These are phyloP conservation scores for Chrysanthemum lavandulifolium DNA, from an alignment of 129 eudicot genomes.

Conservation along the genomic window DNA sequence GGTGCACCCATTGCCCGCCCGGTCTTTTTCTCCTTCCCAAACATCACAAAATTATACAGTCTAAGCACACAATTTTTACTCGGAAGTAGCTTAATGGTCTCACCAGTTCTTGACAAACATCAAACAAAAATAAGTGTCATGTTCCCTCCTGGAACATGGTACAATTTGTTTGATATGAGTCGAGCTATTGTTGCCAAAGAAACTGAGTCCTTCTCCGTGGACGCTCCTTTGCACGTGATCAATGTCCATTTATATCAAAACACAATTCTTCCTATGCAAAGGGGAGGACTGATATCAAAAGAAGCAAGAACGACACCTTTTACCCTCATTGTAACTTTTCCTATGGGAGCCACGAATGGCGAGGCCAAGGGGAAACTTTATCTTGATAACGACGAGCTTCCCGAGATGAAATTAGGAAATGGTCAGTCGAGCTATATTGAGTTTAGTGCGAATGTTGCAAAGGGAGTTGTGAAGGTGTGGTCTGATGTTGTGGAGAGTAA, in stretches of 20 bases:
- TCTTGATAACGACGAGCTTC: slow-evolving; percentile 86
- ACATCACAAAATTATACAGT: slow-evolving; percentile 44
- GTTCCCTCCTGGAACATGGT: slow-evolving; percentile 91
- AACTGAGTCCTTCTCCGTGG: slow-evolving; percentile 49
- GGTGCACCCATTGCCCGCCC: slow-evolving; percentile 96
- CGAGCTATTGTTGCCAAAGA: slow-evolving; percentile 49
- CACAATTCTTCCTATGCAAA: slow-evolving; percentile 87
- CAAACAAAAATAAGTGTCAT: slow-evolving; percentile 62
- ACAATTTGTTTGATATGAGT: slow-evolving; percentile 69
- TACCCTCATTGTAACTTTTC: slow-evolving; percentile 69
- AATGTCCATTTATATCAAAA: slow-evolving; percentile 85
- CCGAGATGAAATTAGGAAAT: slow-evolving; percentile 83
- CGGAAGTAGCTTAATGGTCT: slow-evolving; percentile 86
- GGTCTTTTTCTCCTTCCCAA: slow-evolving; percentile 75
- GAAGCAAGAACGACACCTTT: slow-evolving; percentile 88
- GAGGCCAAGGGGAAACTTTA: slow-evolving; percentile 70
- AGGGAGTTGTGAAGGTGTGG: slow-evolving; percentile 69
- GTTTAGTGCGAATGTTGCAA: slow-evolving; percentile 50
- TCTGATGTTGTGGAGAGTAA: slow-evolving; percentile 72
- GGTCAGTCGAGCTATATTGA: slow-evolving; percentile 66
- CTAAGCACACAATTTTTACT: slow-evolving; percentile 83
- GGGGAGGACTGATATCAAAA: slow-evolving; percentile 71
- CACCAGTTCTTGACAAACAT: slow-evolving; percentile 81
- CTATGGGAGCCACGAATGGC: slow-evolving; percentile 54
- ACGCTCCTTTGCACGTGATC: slow-evolving; percentile 79